Evolutionary conservation across 1,284 basidiomycete genomes (phyloP), one percentile per base, ranked within the genome.

Genomic region (Xerocomus tenax): DNA sequence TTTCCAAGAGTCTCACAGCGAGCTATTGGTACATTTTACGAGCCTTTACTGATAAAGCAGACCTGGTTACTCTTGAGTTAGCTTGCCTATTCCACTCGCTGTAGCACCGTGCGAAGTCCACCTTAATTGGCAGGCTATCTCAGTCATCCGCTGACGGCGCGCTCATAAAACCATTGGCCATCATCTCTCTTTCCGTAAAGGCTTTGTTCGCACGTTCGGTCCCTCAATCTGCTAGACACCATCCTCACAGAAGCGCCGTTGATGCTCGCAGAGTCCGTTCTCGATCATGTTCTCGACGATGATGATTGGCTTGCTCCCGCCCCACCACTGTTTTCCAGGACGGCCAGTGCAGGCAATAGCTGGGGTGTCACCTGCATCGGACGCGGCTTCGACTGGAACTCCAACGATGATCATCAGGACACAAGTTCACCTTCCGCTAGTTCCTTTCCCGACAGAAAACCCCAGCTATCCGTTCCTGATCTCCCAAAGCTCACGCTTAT

Each of bases 361-460:
- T 90, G 84, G 82, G 82, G 82, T 5, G 85, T 90, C 56, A 88
- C 86, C 8, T 85, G 79, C 30, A 81, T 89, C 42, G 87, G 87
- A 18, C 77, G 84, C 45, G 87, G 87, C n/a, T 87, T 87, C 63
- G 74, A 85, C 66, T 89, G 86, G 84, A 74, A 73, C 39, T 68
- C 72, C 54, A 69, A 62, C 26, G 59, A 69, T 40, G 63, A 71
- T 29, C 69, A 70, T 38, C 50, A 42, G 15, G n/a, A 56, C 53
- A 6, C 54, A 39, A 47, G 36, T 41, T 19, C 45, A 36, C 41
- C 47, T 9, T 34, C 59, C 36, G 10, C 42, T 39, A 18, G 43
- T 16, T 35, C 45, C 36, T 42, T 58, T 42, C 30, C 51, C 19
- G 54, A 51, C 36, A 19, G 50, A 34, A 52, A 50, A 15, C 47